Conservation (phyloP, 805 yeast species). For the Lipomyces spencermartinsiae region DNA sequence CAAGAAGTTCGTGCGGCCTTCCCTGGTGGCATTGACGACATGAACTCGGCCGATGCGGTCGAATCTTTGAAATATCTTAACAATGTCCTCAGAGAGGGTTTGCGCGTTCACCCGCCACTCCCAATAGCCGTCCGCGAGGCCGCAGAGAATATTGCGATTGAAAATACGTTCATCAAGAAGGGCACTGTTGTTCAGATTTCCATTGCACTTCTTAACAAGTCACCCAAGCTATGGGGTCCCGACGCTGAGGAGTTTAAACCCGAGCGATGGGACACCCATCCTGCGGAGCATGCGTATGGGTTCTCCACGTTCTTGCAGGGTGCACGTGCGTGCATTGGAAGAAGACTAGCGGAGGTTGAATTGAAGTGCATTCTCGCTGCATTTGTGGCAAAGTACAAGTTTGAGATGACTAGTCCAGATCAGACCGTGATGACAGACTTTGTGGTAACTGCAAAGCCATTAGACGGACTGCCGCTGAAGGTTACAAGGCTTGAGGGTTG, state of each 20-base stretch:
- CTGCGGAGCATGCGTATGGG: slow-evolving; percentile 24
- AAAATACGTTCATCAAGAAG: slow-evolving; percentile 16
- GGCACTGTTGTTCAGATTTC: slow-evolving; percentile 27
- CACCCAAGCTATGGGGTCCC: slow-evolving; percentile 32
- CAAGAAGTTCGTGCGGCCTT: slow-evolving; percentile 26
- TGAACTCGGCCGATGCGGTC: slow-evolving; percentile 18
- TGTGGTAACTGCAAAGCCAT: slow-evolving; percentile 26
- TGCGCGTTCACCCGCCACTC: slow-evolving; percentile 28
- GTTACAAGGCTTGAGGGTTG: slow-evolving; percentile 26
- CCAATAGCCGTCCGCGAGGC: slow-evolving; percentile 33
- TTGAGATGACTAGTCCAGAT: slow-evolving; percentile 14
- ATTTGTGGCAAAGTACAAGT: slow-evolving; percentile 26
- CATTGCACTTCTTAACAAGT: slow-evolving; percentile 21
- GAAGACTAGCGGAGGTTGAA: slow-evolving; percentile 33
- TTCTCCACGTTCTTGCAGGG: slow-evolving; percentile 33
- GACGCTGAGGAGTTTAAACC: slow-evolving; percentile 33
- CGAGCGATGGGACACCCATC: slow-evolving; percentile 29
- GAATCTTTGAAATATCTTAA: slow-evolving; percentile 26
- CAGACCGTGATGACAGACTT: slow-evolving; percentile 17
- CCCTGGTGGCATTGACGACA: slow-evolving; percentile 27
- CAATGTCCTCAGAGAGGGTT: slow-evolving; percentile 28
- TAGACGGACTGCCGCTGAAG: slow-evolving; percentile 27
- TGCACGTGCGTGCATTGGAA: slow-evolving; percentile 32
- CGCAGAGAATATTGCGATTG: slow-evolving; percentile 19
- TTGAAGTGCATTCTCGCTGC: slow-evolving; percentile 23